Conservation (phyloP, 495 filamentous ascomycete species). For the Tuber melanosporum region DNA sequence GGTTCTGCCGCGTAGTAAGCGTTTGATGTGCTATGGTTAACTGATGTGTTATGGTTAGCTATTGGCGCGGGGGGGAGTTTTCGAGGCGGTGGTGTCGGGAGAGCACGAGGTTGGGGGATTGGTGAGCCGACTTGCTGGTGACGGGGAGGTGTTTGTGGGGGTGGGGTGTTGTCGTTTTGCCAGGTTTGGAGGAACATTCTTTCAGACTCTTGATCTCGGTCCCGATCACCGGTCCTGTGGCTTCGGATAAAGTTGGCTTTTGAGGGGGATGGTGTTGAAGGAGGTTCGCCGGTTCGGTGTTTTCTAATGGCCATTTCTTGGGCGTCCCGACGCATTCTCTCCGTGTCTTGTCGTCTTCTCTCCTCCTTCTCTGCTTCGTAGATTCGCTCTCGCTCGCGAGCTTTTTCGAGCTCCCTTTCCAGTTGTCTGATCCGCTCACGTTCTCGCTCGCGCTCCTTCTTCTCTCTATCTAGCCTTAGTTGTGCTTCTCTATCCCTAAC, state of each 20-base stretch:
- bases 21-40: slow-evolving; percentile 21
- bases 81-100: slow-evolving; percentile 41
- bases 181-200: slow-evolving; percentile 27
- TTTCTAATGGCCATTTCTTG: slow-evolving; percentile 33
- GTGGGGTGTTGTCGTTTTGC: slow-evolving; percentile 22
- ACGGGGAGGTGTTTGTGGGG: slow-evolving; percentile 32
- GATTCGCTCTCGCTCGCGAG: slow-evolving; percentile 74
- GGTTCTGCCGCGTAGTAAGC: slow-evolving; percentile 21
- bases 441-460: slow-evolving; percentile 43
- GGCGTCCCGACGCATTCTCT: slow-evolving; percentile 52
- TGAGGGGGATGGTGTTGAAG: slow-evolving; percentile 13
- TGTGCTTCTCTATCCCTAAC: slow-evolving; percentile 37
- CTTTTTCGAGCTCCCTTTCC: slow-evolving; percentile 76
- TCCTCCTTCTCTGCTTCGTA: slow-evolving; percentile 77
- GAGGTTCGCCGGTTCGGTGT: slow-evolving; percentile 42
- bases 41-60: slow-evolving; percentile 23
- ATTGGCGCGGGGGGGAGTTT: slow-evolving; percentile 37
- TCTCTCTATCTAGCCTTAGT: slow-evolving; percentile 31
- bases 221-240: slow-evolving; percentile 43
- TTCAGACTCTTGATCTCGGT: slow-evolving; percentile 26
- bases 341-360: slow-evolving; percentile 45
- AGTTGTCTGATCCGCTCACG: slow-evolving; percentile 69
- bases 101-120: slow-evolving; percentile 29
- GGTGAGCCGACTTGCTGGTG: slow-evolving; percentile 36
- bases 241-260: slow-evolving; percentile 32